Percentiles rank a stretch among this genome's conserved stretches.
Conservation (phyloP, 148 eudicot genomes). For the Cornus kousa region DNA sequence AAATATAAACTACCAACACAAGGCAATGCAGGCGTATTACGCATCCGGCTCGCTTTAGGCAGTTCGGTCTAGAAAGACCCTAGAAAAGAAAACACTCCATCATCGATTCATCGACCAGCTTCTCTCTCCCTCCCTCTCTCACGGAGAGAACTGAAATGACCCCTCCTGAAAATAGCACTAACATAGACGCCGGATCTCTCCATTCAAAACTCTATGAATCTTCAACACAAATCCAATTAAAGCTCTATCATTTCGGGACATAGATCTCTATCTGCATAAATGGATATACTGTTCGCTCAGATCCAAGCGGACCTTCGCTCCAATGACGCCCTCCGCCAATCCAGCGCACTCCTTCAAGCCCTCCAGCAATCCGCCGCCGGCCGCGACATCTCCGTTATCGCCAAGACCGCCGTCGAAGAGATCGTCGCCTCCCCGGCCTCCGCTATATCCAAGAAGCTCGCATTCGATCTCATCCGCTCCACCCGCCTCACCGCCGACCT, state of each 20-base stretch:
- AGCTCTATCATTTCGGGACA: background rate
- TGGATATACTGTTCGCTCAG: slow-evolving; percentile 96
- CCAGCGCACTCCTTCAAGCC: slow-evolving; percentile 88
- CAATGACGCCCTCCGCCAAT: slow-evolving; percentile 93
- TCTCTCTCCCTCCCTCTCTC: no score
- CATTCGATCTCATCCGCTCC: slow-evolving; percentile 85
- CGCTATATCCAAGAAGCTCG: slow-evolving; percentile 89
- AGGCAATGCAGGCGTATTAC: no score
- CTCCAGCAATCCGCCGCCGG: slow-evolving; percentile 99
- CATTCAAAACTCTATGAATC: background rate
- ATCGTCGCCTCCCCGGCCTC: slow-evolving; percentile 91
- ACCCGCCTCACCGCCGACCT: slow-evolving; percentile 83
- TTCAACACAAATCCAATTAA: background rate
- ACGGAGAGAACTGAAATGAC: background rate
- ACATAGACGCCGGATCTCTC: background rate
- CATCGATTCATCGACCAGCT: no score
- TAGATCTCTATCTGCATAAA: slow-evolving; percentile 6
- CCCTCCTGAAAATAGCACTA: background rate
- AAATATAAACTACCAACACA: no score
- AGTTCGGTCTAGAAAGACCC: background rate
- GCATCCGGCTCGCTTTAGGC: background rate
- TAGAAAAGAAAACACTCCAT: background rate
- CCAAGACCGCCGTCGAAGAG: slow-evolving; percentile 94
- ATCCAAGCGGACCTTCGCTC: slow-evolving; percentile 98
- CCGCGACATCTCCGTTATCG: slow-evolving; percentile 79